Evolutionary conservation across 1,139 yeast species (phyloP).

Genomic region (Lodderomyces theae): DNA sequence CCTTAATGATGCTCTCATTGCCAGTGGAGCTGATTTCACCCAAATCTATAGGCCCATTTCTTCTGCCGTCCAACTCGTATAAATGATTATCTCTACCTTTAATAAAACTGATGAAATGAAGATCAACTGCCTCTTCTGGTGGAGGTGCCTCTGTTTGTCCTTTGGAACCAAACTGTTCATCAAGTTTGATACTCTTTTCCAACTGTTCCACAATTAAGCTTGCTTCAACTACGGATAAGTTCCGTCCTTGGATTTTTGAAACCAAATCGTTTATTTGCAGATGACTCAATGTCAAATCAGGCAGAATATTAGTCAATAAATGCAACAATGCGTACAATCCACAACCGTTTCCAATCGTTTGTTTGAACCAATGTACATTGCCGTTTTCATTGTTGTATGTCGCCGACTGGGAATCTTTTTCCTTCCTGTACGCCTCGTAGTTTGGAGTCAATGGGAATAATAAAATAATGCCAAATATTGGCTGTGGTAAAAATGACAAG

Average conservation of each 20-base stretch:
- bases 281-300: constrained; percentile 38
- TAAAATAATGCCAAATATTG: constrained; percentile 69
- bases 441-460: constrained; percentile 73
- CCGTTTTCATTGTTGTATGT: constrained; percentile 18
- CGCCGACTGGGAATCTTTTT: constrained; percentile 26
- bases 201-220: constrained; percentile 48
- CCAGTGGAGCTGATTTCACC: constrained; percentile 30
- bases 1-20: constrained; percentile 46
- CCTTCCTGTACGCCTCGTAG: constrained; percentile 52
- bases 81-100: constrained; percentile 57
- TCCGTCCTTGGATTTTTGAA: constrained; percentile 20
- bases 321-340: constrained; percentile 90
- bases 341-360: constrained; percentile 86
- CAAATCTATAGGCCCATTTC: constrained; percentile 70
- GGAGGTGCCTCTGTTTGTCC: constrained; percentile 84
- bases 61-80: constrained; percentile 86
- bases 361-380: constrained; percentile 66
- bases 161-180: constrained; percentile 56
- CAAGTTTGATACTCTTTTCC: constrained; percentile 45
- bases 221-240: constrained; percentile 35
- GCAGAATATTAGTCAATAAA: constrained; percentile 61
- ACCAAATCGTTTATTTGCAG: constrained; percentile 31
- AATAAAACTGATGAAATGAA: constrained; percentile 79
- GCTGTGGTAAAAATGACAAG: constrained; percentile 76
- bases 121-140: constrained; percentile 59